Evolutionary conservation across 345 rosid genomes (phyloP).

Genomic region (Conringia planisiliqua): DNA sequence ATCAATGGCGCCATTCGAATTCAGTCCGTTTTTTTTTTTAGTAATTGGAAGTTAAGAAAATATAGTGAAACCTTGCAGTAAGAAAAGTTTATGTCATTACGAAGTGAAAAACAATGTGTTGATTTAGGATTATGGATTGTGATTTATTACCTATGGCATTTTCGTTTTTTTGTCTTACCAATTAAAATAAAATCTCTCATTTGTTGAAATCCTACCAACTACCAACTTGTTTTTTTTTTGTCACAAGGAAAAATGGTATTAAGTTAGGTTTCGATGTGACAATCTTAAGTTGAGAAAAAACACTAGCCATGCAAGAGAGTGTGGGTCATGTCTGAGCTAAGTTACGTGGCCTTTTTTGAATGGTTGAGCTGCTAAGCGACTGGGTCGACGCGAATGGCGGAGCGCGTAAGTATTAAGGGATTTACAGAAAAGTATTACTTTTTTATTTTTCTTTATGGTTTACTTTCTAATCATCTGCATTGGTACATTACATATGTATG

Average conservation of each 20-base stretch:
- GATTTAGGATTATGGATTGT: neutral
- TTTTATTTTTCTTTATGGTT: neutral
- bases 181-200: neutral
- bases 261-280: constrained; percentile 27
- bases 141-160: neutral
- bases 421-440: neutral
- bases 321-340: neutral
- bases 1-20: neutral
- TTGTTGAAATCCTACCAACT: neutral
- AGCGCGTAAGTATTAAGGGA: neutral
- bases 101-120: neutral
- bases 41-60: neutral
- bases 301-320: constrained; percentile 13
- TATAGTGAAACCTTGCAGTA: neutral
- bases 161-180: neutral
- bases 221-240: neutral
- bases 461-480: neutral
- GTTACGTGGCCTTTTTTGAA: neutral
- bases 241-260: neutral
- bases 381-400: neutral
- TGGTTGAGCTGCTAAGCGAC: neutral
- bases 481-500: no score
- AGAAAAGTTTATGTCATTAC: neutral
- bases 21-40: neutral
- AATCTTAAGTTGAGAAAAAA: neutral